Percentiles rank a stretch among this genome's conserved stretches.
Conservation (phyloP, 2,329 filamentous ascomycete species). For the Fusarium xylarioides region DNA sequence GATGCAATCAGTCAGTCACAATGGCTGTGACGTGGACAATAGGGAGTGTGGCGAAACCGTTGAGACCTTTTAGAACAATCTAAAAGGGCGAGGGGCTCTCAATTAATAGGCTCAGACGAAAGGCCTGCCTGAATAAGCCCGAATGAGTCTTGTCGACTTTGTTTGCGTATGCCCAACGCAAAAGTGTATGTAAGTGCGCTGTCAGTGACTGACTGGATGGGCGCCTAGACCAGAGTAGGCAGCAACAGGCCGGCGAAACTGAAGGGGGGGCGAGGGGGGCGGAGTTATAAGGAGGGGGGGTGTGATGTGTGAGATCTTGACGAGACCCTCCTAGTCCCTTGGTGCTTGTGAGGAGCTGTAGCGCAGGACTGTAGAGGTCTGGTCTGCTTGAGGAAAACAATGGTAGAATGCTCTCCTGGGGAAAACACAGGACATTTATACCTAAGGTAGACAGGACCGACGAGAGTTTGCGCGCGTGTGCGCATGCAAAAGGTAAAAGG, state of each 20-base stretch:
- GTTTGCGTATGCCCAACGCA: conserved; percentile 34
- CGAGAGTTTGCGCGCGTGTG: conserved; percentile 39
- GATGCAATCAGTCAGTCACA: conserved; percentile 31
- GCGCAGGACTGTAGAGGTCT: conserved; percentile 24
- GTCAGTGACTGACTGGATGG: conserved; percentile 37
- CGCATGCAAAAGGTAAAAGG: conserved; percentile 33
- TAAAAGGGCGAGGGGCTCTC: conserved; percentile 28
- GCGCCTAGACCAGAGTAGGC: conserved; percentile 39
- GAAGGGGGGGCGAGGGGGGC: conserved; percentile 28
- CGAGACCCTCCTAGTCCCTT: conserved; percentile 5
- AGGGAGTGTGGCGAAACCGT: conserved; percentile 37
- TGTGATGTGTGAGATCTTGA: conserved; percentile 11
- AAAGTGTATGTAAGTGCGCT: conserved; percentile 36
- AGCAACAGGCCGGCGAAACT: conserved; percentile 38
- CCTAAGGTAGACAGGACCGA: not conserved
- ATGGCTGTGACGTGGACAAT: conserved; percentile 38
- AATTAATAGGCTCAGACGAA: conserved; percentile 29
- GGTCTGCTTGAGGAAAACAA: not conserved
- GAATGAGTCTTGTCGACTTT: conserved; percentile 34
- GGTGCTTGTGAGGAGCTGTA: conserved; percentile 14
- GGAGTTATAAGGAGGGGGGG: conserved; percentile 33
- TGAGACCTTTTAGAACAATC: conserved; percentile 11
- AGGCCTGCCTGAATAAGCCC: conserved; percentile 32
- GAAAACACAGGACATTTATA: not conserved
- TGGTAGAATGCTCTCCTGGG: not conserved